Base-by-base conservation (phyloP, 352 stramenopile genomes). In the Phytopythium montanum region DNA sequence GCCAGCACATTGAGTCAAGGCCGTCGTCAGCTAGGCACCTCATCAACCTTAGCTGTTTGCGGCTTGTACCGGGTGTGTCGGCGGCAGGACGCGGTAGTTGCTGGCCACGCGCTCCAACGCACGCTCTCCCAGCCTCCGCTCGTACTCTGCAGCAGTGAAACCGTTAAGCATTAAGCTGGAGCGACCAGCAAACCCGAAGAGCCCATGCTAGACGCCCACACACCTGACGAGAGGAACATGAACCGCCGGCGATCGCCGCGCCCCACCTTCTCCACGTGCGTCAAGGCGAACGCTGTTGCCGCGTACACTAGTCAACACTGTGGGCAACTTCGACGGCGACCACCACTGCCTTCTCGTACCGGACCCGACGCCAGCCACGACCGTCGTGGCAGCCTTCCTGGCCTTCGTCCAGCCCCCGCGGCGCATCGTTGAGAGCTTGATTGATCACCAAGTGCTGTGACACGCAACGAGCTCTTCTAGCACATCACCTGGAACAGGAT, bases 211-310 rank as follows among this genome's bases (percentile, higher is more conserved):
- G 18, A 10, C 5, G 57, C 65, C 8, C 54, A 85, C 65, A 5
- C 54, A 85, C 76, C 36, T 34, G 53, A 68, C 0, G 75, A 88
- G 0, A 90, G 57, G 42, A 91, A 81, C 81, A 91, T 91, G 54
- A 91, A 3, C 9, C 81, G 75, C 5, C 69, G 72, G 1, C 81
- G 69, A 2, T 71, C 76, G 7, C 70, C 86, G 38, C 81, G 54
- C 10, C 74, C 73, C 73, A 88, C 79, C 12, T 66, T 83, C 62
- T 91, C 79, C n/a, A 89, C 55, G 61, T 88, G 75, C 45, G 57
- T 75, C 44, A 54, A 53, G 18, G 76, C 54, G 26, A 70, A 76
- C 54, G 68, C 68, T 77, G 12, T 4, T 13, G 31, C 5, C 46
- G 8, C 23, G 4, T 14, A n/a, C 33, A 12, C 33, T 38, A 2